A percentile compares a stretch with the other conserved stretches of the same genome.
These are phyloP conservation scores for Eustoma russellianum DNA, from an alignment of 257 asterid genomes.

Conservation along the genomic window DNA sequence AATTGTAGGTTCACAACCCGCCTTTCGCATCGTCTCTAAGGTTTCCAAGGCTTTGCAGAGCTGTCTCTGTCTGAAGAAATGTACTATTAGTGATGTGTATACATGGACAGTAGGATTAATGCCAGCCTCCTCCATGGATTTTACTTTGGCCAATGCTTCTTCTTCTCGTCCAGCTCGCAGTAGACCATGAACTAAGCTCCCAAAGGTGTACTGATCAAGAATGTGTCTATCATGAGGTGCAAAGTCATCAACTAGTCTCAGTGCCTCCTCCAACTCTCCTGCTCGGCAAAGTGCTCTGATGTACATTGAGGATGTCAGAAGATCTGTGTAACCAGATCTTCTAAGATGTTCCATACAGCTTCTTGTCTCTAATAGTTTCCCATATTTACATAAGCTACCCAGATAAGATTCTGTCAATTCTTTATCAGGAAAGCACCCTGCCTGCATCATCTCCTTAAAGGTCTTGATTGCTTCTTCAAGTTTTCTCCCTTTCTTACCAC, in stretches of 20 bases:
- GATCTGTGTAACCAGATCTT: constrained; percentile 46
- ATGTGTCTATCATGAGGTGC: constrained; percentile 30
- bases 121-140: constrained; percentile 46
- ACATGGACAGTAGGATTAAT: constrained; percentile 63
- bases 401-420: constrained; percentile 52
- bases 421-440: constrained; percentile 50
- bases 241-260: constrained; percentile 36
- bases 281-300: constrained; percentile 67
- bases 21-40: constrained; percentile 53
- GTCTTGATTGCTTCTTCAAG: constrained; percentile 51
- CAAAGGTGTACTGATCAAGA: constrained; percentile 52
- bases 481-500: constrained; percentile 71
- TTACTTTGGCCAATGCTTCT: constrained; percentile 58
- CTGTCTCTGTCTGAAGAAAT: constrained; percentile 50
- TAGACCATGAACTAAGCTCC: constrained; percentile 68
- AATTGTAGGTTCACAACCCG: constrained; percentile 49
- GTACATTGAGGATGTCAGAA: constrained; percentile 54
- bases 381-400: constrained; percentile 56
- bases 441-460: constrained; percentile 53
- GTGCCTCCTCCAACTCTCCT: constrained; percentile 66
- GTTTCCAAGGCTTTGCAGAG: constrained; percentile 39
- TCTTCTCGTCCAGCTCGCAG: constrained; percentile 41
- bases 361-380: constrained; percentile 51
- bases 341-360: constrained; percentile 39
- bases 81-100: constrained; percentile 54